These are phyloP conservation scores for Linum lewisii DNA, from an alignment of 345 rosid genomes.

Conservation along the genomic window DNA sequence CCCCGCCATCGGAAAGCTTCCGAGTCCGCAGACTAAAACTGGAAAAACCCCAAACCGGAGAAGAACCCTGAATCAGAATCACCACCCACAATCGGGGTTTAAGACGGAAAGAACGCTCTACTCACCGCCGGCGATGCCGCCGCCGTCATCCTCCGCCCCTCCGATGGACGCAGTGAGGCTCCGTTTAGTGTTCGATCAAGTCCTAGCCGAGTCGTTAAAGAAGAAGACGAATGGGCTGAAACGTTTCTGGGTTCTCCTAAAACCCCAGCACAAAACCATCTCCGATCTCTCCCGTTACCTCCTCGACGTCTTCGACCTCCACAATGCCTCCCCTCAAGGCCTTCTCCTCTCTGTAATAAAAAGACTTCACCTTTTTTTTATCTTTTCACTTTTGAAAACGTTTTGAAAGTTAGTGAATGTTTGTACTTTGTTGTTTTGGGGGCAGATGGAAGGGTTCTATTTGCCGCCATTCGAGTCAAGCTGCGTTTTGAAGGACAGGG, in stretches of 20 bases:
- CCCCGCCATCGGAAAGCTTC: background rate
- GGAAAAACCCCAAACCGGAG: background rate
- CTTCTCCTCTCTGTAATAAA: conserved; percentile 53
- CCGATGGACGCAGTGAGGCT: conserved; percentile 51
- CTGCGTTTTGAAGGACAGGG: conserved; percentile 65
- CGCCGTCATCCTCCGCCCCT: too few species aligned
- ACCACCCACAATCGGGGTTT: background rate
- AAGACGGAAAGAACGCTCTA: background rate
- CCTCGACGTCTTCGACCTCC: conserved; percentile 46
- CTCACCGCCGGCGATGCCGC: background rate
- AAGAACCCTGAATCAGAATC: too few species aligned
- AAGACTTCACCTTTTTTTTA: conserved; percentile 3
- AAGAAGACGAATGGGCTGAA: conserved; percentile 46
- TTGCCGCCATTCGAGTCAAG: conserved; percentile 86
- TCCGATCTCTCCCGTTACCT: conserved; percentile 56
- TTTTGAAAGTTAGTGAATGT: background rate
- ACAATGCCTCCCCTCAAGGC: conserved; percentile 53
- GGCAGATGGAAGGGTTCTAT: conserved; percentile 89
- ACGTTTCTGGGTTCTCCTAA: conserved; percentile 73
- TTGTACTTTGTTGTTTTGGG: conserved; percentile 4
- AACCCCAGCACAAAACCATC: conserved; percentile 60
- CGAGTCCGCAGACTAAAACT: background rate
- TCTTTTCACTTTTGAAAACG: background rate
- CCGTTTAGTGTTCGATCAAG: conserved; percentile 46
- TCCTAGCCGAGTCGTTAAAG: conserved; percentile 41